These are phyloP conservation scores for Halophytophthora batemanensis DNA, from an alignment of 352 stramenopile genomes.

Conservation along the genomic window DNA sequence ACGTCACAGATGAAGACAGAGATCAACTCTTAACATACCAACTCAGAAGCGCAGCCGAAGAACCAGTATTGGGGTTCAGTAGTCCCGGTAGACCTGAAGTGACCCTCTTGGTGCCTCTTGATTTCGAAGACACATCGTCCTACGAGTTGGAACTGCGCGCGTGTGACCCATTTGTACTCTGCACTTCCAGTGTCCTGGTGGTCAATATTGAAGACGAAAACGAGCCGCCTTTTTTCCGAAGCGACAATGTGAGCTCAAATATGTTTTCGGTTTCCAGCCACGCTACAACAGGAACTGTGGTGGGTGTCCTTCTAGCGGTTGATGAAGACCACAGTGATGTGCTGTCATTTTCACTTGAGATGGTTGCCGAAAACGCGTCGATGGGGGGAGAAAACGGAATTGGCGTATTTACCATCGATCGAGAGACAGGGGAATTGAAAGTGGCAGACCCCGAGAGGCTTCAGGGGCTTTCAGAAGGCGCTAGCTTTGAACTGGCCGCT, in stretches of 20 bases:
- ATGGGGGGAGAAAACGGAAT: conserved; percentile 1
- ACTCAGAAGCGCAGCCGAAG: conserved; percentile 4
- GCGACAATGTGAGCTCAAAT: not conserved
- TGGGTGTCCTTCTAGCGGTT: conserved; percentile 15
- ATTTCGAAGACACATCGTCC: conserved; percentile 9
- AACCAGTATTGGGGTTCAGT: conserved; percentile 10
- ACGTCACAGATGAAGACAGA: conserved; percentile 14
- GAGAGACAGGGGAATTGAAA: conserved; percentile 15
- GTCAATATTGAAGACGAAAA: conserved; percentile 16
- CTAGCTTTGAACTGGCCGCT: conserved; percentile 12
- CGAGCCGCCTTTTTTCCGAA: conserved; percentile 17
- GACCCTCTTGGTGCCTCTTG: conserved; percentile 8
- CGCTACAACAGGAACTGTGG: conserved; percentile 10
- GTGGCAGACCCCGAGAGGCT: conserved; percentile 7
- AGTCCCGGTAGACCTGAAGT: conserved; percentile 4
- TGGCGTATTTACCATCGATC: conserved; percentile 18
- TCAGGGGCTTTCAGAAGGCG: conserved; percentile 7
- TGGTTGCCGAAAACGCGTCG: not conserved
- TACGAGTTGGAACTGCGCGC: conserved; percentile 15
- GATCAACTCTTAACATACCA: conserved; percentile 17
- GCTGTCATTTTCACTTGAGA: conserved; percentile 15
- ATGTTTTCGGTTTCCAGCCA: conserved; percentile 14
- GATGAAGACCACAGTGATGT: conserved; percentile 19
- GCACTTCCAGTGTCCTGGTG: conserved; percentile 12
- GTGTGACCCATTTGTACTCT: conserved; percentile 20